Evolutionary conservation across 768 basidiomycete species (phyloP).

Genomic region (Russula sp.): DNA sequence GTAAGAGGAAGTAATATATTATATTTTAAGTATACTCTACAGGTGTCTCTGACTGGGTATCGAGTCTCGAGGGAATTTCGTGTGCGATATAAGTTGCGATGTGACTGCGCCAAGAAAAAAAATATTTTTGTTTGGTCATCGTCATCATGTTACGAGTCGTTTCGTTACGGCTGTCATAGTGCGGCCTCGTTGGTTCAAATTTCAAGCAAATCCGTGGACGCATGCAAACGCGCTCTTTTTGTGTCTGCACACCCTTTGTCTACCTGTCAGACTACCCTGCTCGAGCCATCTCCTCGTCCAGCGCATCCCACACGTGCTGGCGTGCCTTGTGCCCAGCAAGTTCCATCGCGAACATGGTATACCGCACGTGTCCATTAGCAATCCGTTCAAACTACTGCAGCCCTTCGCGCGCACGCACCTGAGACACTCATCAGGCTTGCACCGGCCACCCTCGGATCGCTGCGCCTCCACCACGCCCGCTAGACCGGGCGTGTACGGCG

Average conservation of each 20-base stretch:
- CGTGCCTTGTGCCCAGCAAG: constrained; percentile 71
- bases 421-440: constrained; percentile 80
- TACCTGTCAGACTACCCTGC: constrained; percentile 67
- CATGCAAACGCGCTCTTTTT: no score
- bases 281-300: constrained; percentile 65
- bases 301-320: constrained; percentile 54
- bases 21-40: no score
- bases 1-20: no score
- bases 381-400: neutral
- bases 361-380: neutral
- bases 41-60: no score
- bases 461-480: constrained; percentile 21
- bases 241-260: neutral
- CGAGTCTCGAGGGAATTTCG: no score
- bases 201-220: no score
- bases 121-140: no score
- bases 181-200: no score
- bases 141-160: no score
- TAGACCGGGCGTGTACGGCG: constrained; percentile 64
- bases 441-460: constrained; percentile 40
- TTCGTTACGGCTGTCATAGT: no score
- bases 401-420: constrained; percentile 39
- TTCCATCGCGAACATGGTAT: constrained; percentile 72
- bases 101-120: no score
- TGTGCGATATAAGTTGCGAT: no score